A percentile compares a stretch with the other conserved stretches of the same genome.
Evolutionary conservation across 2,329 filamentous ascomycete species (phyloP).

Genomic region (Trematosphaeria pertusa): DNA sequence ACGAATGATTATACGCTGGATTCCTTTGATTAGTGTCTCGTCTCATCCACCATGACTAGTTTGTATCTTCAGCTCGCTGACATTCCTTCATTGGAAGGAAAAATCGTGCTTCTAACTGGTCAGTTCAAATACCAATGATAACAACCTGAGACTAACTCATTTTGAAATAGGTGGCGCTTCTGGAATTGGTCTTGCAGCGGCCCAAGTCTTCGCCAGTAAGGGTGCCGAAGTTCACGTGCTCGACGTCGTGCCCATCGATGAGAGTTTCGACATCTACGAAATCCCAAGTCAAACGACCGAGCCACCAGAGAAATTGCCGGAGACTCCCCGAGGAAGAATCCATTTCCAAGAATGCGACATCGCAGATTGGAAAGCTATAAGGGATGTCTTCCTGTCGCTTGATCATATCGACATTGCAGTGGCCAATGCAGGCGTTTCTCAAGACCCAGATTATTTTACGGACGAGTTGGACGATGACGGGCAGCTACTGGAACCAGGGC

Average conservation of each 20-base stretch:
- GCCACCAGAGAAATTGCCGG: too few species aligned
- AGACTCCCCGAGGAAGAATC: too few species aligned
- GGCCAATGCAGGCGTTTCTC: slow-evolving; percentile 45
- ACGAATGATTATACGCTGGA: too few species aligned
- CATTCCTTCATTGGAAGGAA: too few species aligned
- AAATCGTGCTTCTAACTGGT: too few species aligned
- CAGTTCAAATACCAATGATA: too few species aligned
- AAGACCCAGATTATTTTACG: slow-evolving; percentile 41
- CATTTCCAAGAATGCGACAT: slow-evolving; percentile 35
- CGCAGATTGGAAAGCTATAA: slow-evolving; percentile 33
- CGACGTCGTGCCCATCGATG: slow-evolving; percentile 41
- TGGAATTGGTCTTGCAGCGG: slow-evolving; percentile 54
- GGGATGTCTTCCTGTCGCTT: slow-evolving; percentile 24
- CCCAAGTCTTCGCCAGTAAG: slow-evolving; percentile 46
- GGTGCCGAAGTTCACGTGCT: slow-evolving; percentile 51
- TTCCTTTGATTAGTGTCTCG: too few species aligned
- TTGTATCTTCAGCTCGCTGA: too few species aligned
- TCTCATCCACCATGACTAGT: too few species aligned
- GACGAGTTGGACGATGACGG: slow-evolving; percentile 39
- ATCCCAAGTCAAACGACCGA: slow-evolving; percentile 8
- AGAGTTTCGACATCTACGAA: too few species aligned
- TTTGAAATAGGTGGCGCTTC: slow-evolving; percentile 39
- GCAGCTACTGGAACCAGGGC: slow-evolving; percentile 34
- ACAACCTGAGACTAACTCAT: too few species aligned
- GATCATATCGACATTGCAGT: slow-evolving; percentile 41